These are phyloP conservation scores for Colletotrichum echinochloae DNA, from an alignment of 2,329 filamentous ascomycete genomes.

Conservation along the genomic window DNA sequence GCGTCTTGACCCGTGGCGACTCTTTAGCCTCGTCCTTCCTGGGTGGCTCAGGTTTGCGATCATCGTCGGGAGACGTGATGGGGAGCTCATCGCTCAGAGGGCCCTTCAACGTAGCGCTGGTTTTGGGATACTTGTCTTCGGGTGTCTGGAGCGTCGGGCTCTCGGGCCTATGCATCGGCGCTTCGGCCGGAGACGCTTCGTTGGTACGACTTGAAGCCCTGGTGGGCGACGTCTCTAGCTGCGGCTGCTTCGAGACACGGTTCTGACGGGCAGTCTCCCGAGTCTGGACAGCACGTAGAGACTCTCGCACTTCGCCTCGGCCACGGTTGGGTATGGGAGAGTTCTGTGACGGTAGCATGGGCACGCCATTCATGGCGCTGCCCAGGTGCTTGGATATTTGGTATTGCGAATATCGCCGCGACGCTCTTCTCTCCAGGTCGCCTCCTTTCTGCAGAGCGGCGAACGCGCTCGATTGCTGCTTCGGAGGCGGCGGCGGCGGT, in stretches of 20 bases:
- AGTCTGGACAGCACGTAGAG: conserved; percentile 75
- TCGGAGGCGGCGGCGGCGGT: conserved; percentile 75
- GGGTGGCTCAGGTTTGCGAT: conserved; percentile 44
- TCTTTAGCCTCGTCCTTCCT: conserved; percentile 41
- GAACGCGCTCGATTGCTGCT: conserved; percentile 88
- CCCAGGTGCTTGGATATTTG: conserved; percentile 96
- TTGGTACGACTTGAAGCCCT: conserved; percentile 71
- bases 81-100: conserved; percentile 65
- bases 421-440: conserved; percentile 91
- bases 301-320: conserved; percentile 82
- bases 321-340: conserved; percentile 88
- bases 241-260: conserved; percentile 57
- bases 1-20: conserved; percentile 50
- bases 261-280: conserved; percentile 64
- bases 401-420: conserved; percentile 93
- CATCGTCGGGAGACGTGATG: conserved; percentile 45
- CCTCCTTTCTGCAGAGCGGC: conserved; percentile 92
- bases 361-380: conserved; percentile 82
- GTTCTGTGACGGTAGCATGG: conserved; percentile 86
- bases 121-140: conserved; percentile 70
- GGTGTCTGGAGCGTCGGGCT: conserved; percentile 68
- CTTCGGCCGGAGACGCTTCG: conserved; percentile 63
- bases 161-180: conserved; percentile 45
- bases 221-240: conserved; percentile 70
- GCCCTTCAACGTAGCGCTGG: conserved; percentile 70